Base-by-base conservation (phyloP, 2,329 filamentous ascomycete species). In the Teratosphaeria gauchensis region DNA sequence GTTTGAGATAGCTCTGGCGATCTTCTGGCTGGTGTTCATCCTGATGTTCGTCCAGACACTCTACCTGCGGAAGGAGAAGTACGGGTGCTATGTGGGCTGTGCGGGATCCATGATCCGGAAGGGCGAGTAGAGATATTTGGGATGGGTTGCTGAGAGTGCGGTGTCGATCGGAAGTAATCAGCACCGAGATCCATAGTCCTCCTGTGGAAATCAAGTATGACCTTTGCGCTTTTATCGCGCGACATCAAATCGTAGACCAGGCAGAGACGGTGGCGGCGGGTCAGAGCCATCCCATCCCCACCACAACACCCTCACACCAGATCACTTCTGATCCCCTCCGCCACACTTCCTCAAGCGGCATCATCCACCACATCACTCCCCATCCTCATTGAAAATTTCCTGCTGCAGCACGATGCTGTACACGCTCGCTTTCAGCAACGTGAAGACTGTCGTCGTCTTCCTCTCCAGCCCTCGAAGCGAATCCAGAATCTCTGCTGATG, bases 321-420 rank as follows among this genome's bases (percentile, higher is more conserved):
- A 28, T 28, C 24, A 28, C 24, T 28, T 16, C 35, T 1, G 11
- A 38, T 38, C 11, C 33, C 33, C 33, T 16, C 14, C 14, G 12
- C 35, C 35, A 42, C 12, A 9, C 33, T 11, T 14, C 33, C 2
- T 14, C 2, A 35, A 9, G 2, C 12, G 1, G 12, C 38, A n/a
- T 16, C 2, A n/a, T 46, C 16, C 19, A 8, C 42, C 7, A 9
- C 42, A 48, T 35, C 24, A 28, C 24, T 35, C 33, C 42, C 42
- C 42, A 8, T 64, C 62, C n/a, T 60, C 62, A 16, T 57, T 57
- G 51, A 58, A 64, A 68, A 95, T 90, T 82, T 97, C 90, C 81
- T 97, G 92, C 82, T 99, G 92, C 78, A 99, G 75, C 62, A 99
- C 92, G 77, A 99, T 99, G 72, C 89, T 95, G 77, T 99, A 99